These are phyloP conservation scores for Santalum album DNA, from an alignment of 164 flowering plant genomes.

Conservation along the genomic window DNA sequence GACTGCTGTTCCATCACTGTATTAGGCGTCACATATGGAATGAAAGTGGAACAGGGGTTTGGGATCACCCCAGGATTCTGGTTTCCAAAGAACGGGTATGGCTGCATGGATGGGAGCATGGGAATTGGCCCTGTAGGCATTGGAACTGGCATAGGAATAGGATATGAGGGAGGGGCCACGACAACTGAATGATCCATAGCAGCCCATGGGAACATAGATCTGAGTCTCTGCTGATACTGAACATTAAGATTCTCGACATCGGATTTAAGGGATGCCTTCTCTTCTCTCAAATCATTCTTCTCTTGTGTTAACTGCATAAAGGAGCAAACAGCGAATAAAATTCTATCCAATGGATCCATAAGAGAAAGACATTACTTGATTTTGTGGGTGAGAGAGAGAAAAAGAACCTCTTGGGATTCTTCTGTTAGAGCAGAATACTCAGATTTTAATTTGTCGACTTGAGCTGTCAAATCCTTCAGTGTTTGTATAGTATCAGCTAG, in stretches of 20 bases:
- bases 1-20: constrained; percentile 50
- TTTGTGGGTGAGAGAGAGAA: background rate
- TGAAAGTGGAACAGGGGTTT: constrained; percentile 39
- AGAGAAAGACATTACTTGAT: too few species aligned
- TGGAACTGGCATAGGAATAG: constrained; percentile 64
- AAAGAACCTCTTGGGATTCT: constrained; percentile 81
- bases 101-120: constrained; percentile 80
- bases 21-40: constrained; percentile 48
- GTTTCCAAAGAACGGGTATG: constrained; percentile 52
- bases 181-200: constrained; percentile 69
- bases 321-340: constrained; percentile 1
- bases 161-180: constrained; percentile 66
- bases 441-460: constrained; percentile 69
- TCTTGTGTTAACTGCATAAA: constrained; percentile 75
- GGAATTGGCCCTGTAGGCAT: constrained; percentile 65
- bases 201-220: constrained; percentile 72
- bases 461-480: constrained; percentile 77
- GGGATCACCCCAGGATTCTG: constrained; percentile 32
- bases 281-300: constrained; percentile 93
- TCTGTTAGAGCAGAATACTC: constrained; percentile 61
- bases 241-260: constrained; percentile 67
- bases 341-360: background rate
- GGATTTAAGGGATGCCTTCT: constrained; percentile 71
- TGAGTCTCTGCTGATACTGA: constrained; percentile 72
- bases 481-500: constrained; percentile 73